A percentile compares a stretch with the other conserved stretches of the same genome.
These are phyloP conservation scores for Aegilops sharonensis DNA, from an alignment of 176 grass and related monocot genomes.

Conservation along the genomic window DNA sequence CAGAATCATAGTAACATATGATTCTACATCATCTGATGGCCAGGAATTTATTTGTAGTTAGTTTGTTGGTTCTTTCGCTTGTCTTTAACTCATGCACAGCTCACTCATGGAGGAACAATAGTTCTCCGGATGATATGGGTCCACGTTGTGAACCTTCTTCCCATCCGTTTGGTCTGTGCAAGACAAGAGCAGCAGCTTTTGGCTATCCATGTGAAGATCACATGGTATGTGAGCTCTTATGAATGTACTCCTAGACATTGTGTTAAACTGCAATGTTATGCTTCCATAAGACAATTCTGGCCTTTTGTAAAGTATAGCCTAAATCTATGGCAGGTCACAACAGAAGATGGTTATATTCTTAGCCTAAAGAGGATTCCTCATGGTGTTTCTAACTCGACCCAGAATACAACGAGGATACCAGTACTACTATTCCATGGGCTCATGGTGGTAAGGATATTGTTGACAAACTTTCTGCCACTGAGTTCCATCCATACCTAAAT, in stretches of 20 bases:
- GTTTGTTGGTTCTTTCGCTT: slow-evolving; percentile 29
- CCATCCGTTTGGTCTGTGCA: slow-evolving; percentile 49
- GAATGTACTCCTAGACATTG: background rate
- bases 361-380: slow-evolving; percentile 53
- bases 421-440: slow-evolving; percentile 59
- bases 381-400: slow-evolving; percentile 15
- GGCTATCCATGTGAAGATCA: slow-evolving; percentile 67
- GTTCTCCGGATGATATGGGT: background rate
- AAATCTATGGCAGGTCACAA: slow-evolving; percentile 44
- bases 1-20: slow-evolving; percentile 1
- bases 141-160: slow-evolving; percentile 23
- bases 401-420: slow-evolving; percentile 8
- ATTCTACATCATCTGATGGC: slow-evolving; percentile 28
- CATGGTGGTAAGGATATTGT: slow-evolving; percentile 50
- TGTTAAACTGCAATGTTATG: background rate
- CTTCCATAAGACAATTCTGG: background rate
- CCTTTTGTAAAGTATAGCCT: slow-evolving; percentile 8
- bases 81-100: background rate
- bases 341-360: slow-evolving; percentile 71
- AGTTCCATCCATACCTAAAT: slow-evolving; percentile 17
- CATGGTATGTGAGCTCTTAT: slow-evolving; percentile 23
- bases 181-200: slow-evolving; percentile 40
- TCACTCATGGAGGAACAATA: slow-evolving; percentile 28
- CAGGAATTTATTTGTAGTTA: background rate
- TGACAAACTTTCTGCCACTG: slow-evolving; percentile 13